Conservation (phyloP, 768 basidiomycete species). For the Mycena galopus region DNA sequence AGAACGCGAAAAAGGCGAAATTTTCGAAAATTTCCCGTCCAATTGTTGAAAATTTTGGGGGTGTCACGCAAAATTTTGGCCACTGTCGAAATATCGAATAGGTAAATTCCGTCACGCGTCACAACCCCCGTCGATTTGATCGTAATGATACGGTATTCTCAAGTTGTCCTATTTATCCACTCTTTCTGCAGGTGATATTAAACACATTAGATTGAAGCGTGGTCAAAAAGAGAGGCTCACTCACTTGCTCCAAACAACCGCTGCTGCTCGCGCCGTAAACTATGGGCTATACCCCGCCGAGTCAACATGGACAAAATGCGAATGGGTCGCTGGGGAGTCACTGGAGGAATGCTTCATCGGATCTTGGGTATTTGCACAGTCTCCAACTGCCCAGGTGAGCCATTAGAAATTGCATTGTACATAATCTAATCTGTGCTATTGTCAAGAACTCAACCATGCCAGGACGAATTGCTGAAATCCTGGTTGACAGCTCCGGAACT, state of each 20-base stretch:
- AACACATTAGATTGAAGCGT: background rate
- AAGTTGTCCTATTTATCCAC: too few relatives aligned
- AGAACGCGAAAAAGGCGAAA: too few relatives aligned
- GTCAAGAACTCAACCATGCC: background rate
- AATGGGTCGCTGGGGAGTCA: background rate
- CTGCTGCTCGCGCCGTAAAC: background rate
- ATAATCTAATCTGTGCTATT: too few relatives aligned
- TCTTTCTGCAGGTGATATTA: background rate
- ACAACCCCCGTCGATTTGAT: too few relatives aligned
- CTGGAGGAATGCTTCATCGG: background rate
- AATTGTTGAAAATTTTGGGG: too few relatives aligned
- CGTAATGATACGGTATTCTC: background rate
- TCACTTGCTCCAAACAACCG: background rate
- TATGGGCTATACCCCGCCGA: background rate
- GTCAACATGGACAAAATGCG: background rate
- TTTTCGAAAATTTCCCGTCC: too few relatives aligned
- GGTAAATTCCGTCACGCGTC: too few relatives aligned
- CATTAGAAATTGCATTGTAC: background rate
- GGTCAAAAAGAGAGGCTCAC: too few relatives aligned
- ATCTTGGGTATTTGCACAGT: conserved; percentile 1
- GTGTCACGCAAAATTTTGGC: too few relatives aligned
- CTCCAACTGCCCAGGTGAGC: background rate
- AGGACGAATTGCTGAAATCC: background rate
- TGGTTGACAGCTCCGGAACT: background rate
- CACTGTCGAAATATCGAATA: too few relatives aligned